Conservation (phyloP, 192 early-diverging fungal genomes). For the Dissophora globulifera region DNA sequence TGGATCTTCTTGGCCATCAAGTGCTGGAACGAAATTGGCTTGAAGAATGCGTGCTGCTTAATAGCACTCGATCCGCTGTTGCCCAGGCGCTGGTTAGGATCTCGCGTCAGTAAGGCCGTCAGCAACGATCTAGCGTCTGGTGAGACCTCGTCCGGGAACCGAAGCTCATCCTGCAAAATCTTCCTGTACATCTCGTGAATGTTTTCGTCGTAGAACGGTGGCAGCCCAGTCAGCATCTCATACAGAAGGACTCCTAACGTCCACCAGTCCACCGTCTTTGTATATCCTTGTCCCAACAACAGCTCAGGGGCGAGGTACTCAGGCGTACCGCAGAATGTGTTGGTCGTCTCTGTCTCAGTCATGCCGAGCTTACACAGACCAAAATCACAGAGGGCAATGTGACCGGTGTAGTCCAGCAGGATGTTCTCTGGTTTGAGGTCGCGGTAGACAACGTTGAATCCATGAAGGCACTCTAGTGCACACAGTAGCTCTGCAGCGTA, state of each 20-base stretch:
- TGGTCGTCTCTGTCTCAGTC: slow-evolving; percentile 91
- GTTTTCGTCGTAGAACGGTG: slow-evolving; percentile 96
- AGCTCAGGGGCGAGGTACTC: slow-evolving; percentile 97
- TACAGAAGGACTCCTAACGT: slow-evolving; percentile 91
- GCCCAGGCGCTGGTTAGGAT: slow-evolving; percentile 85
- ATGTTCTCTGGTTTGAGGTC: slow-evolving; percentile 98
- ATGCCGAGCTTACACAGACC: slow-evolving; percentile 95
- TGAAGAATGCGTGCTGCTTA: slow-evolving; percentile 95
- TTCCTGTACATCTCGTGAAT: slow-evolving; percentile 95
- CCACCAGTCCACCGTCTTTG: slow-evolving; percentile 98
- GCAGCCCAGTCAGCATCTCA: slow-evolving; percentile 89
- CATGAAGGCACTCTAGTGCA: slow-evolving; percentile 93
- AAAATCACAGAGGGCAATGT: slow-evolving; percentile 95
- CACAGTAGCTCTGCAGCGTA: slow-evolving; percentile 93
- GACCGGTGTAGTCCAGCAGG: slow-evolving; percentile 91
- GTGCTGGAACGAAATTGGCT: slow-evolving; percentile 88
- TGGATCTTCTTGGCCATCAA: slow-evolving; percentile 92
- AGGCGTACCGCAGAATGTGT: slow-evolving; percentile 98
- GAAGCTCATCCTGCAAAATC: slow-evolving; percentile 90
- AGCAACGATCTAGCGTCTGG: slow-evolving; percentile 73
- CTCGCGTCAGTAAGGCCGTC: slow-evolving; percentile 80
- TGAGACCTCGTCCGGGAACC: slow-evolving; percentile 81
- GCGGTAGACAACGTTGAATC: slow-evolving; percentile 90
- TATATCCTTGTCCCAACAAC: slow-evolving; percentile 86
- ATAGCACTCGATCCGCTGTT: slow-evolving; percentile 89